Conservation (phyloP, 306 rosid genomes). For the Biancaea sappan region DNA sequence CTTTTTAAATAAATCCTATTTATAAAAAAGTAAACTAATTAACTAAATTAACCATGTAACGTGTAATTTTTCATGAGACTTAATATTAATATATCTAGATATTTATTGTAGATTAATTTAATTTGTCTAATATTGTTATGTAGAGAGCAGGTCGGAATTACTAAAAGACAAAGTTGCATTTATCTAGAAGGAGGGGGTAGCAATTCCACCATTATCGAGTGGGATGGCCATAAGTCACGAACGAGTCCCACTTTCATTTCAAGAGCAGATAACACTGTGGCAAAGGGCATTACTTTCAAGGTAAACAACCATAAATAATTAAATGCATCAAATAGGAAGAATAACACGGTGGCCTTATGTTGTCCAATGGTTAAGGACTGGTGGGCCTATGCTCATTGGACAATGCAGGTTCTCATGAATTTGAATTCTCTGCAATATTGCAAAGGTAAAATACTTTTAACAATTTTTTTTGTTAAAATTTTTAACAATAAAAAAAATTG, state of each 20-base stretch:
- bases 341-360: no score
- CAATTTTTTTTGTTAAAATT: no score
- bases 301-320: not conserved
- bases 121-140: not conserved
- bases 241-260: slow-evolving; percentile 27
- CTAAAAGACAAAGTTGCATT: slow-evolving; percentile 16
- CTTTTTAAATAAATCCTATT: no score
- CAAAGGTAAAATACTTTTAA: no score
- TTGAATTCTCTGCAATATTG: no score
- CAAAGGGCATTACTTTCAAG: slow-evolving; percentile 38
- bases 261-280: slow-evolving; percentile 16
- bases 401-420: no score
- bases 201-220: slow-evolving; percentile 16
- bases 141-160: slow-evolving; percentile 34
- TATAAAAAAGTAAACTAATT: no score
- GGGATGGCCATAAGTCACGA: slow-evolving; percentile 11
- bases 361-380: no score
- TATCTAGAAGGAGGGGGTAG: slow-evolving; percentile 46
- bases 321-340: no score
- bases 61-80: no score
- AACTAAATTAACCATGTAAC: not conserved
- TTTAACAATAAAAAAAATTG: no score
- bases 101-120: not conserved
- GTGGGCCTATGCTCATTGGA: no score
- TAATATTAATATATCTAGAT: not conserved